A percentile compares a stretch with the other conserved stretches of the same genome.
Conservation (phyloP, 2,329 filamentous ascomycete genomes). For the Colletotrichum kahawae region DNA sequence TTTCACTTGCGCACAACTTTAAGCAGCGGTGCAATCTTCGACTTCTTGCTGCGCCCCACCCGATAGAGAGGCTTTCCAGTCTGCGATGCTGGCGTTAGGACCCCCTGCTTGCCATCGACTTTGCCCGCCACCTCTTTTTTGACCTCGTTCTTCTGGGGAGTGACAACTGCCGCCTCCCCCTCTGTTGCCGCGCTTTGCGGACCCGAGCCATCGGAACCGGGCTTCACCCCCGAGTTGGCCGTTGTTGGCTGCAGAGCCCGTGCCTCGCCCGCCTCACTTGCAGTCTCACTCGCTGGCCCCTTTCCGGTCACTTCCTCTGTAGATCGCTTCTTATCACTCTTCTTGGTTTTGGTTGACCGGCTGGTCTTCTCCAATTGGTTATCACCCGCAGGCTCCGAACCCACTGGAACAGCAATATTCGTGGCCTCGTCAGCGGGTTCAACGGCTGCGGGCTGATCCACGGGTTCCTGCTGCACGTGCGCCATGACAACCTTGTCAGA, state of each 20-base stretch:
- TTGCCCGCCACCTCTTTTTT: conserved; percentile 16
- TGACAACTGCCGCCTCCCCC: neutral
- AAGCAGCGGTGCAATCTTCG: conserved; percentile 55
- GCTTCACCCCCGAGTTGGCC: neutral
- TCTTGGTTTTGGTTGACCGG: neutral
- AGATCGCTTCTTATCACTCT: neutral
- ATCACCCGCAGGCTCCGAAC: neutral
- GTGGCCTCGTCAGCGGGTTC: neutral
- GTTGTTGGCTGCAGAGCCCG: conserved; percentile 8
- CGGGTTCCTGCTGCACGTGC: conserved; percentile 6
- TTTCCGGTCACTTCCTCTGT: neutral
- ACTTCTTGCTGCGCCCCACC: conserved; percentile 56
- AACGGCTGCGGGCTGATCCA: neutral
- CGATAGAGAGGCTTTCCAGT: conserved; percentile 48
- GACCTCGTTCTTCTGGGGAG: neutral
- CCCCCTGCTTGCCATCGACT: conserved; percentile 15
- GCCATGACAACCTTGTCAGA: conserved; percentile 24
- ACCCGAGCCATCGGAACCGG: neutral
- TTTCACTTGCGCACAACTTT: conserved; percentile 50
- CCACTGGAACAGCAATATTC: neutral
- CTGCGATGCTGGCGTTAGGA: conserved; percentile 16
- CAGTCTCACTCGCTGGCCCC: neutral
- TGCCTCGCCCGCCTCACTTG: neutral
- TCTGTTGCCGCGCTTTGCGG: neutral
- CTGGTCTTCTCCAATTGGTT: neutral